These are phyloP conservation scores for Leptographium lundbergii DNA, from an alignment of 2,329 filamentous ascomycete genomes.

Conservation along the genomic window DNA sequence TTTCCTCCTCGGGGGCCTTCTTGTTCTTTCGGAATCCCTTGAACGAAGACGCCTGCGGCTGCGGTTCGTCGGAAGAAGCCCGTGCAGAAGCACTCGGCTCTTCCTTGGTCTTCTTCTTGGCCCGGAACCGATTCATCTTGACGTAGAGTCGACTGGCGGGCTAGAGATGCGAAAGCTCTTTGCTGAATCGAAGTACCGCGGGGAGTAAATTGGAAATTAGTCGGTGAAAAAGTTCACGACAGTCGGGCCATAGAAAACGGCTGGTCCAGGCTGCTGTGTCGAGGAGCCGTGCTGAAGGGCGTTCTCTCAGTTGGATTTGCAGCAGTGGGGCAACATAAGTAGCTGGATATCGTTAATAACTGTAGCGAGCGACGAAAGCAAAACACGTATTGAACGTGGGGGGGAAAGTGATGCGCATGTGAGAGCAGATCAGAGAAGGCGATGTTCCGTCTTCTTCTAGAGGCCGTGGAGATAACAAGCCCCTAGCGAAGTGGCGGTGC, in stretches of 20 bases:
- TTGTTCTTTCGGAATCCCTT: slow-evolving; percentile 38
- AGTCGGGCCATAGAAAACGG: neutral
- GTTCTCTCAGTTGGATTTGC: neutral
- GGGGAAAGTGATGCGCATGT: neutral
- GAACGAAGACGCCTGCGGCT: slow-evolving; percentile 29
- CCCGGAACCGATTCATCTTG: slow-evolving; percentile 66
- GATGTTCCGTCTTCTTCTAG: neutral
- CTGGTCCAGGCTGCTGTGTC: neutral
- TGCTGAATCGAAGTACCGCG: neutral
- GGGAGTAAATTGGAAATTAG: neutral
- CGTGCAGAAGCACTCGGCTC: slow-evolving; percentile 25
- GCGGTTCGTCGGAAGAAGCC: slow-evolving; percentile 41
- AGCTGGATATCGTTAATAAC: neutral
- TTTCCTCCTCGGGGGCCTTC: slow-evolving; percentile 41
- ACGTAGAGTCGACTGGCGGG: neutral
- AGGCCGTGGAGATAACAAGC: neutral
- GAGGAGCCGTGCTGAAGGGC: neutral
- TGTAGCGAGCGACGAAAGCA: neutral
- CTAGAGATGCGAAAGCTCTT: neutral
- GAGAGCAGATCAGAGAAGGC: neutral
- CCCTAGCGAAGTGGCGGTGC: neutral
- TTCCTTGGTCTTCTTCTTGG: slow-evolving; percentile 58
- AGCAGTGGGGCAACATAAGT: neutral
- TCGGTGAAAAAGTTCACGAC: neutral
- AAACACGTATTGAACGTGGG: neutral